Percentiles rank a stretch among this genome's conserved stretches.
Conservation (phyloP, 495 filamentous ascomycete species). For the Hypoxylon perforatum region DNA sequence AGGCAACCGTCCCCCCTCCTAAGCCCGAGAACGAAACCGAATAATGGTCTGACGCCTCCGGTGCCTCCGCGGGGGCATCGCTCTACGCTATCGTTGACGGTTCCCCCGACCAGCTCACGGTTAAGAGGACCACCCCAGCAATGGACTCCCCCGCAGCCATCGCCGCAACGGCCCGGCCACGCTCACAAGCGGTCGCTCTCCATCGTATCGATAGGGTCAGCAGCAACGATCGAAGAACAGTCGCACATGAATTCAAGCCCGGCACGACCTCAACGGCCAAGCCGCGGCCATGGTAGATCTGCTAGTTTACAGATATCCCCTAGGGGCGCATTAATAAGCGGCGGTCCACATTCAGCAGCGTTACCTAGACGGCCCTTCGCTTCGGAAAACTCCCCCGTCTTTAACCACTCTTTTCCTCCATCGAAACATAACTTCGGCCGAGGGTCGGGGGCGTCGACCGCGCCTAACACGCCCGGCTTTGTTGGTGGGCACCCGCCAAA, state of each 20-base stretch:
- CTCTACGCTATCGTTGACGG: slow-evolving; percentile 68
- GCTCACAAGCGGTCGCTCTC: slow-evolving; percentile 81
- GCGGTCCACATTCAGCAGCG: slow-evolving; percentile 53
- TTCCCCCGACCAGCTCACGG: slow-evolving; percentile 57
- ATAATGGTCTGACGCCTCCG: slow-evolving; percentile 53
- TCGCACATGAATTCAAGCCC: slow-evolving; percentile 29
- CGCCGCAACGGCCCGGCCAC: slow-evolving; percentile 48
- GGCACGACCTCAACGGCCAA: slow-evolving; percentile 58
- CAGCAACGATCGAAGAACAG: slow-evolving; percentile 63
- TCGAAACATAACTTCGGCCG: slow-evolving; percentile 49
- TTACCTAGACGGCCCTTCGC: slow-evolving; percentile 50
- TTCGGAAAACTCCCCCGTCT: slow-evolving; percentile 57
- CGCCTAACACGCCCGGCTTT: slow-evolving; percentile 54
- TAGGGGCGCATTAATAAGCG: slow-evolving; percentile 51
- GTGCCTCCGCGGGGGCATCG: slow-evolving; percentile 61
- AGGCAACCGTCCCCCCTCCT: slow-evolving; percentile 55
- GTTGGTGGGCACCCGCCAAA: slow-evolving; percentile 44
- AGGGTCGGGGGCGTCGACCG: slow-evolving; percentile 49
- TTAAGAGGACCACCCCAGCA: slow-evolving; percentile 46
- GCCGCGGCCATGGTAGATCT: slow-evolving; percentile 78
- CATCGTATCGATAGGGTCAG: slow-evolving; percentile 89
- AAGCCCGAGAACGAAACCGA: slow-evolving; percentile 44
- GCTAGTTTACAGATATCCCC: slow-evolving; percentile 85
- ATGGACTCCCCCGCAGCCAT: slow-evolving; percentile 43
- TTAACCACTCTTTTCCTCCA: slow-evolving; percentile 61